Evolutionary conservation across 164 flowering plant genomes (phyloP).

Genomic region (Saururus chinensis): DNA sequence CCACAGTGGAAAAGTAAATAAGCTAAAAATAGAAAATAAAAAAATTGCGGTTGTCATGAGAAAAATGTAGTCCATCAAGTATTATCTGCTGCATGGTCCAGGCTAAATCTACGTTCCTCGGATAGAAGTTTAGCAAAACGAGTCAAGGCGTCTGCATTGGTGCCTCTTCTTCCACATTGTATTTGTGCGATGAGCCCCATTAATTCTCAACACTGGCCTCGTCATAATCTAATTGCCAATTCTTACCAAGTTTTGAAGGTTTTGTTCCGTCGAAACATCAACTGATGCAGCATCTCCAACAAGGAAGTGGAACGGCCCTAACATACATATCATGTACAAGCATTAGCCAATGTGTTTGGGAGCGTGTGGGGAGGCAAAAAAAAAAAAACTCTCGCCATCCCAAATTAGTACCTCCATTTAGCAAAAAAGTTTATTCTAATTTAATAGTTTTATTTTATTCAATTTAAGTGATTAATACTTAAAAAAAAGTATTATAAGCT

Average conservation of each 20-base stretch:
- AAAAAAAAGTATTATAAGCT: too few relatives aligned
- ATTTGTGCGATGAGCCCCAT: constrained; percentile 15
- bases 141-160: constrained; percentile 39
- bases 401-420: too few relatives aligned
- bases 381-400: too few relatives aligned
- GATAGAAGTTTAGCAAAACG: constrained; percentile 33
- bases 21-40: too few relatives aligned
- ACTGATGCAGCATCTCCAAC: constrained; percentile 21
- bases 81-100: background rate
- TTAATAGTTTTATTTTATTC: too few relatives aligned
- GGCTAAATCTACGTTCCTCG: constrained; percentile 14
- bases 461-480: too few relatives aligned
- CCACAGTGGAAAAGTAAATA: too few relatives aligned
- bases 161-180: constrained; percentile 19
- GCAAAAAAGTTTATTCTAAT: too few relatives aligned
- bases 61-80: background rate
- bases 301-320: too few relatives aligned
- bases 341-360: too few relatives aligned
- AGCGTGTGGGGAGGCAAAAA: too few relatives aligned
- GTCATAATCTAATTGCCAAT: constrained; percentile 25
- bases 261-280: constrained; percentile 25
- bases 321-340: too few relatives aligned
- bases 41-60: background rate
- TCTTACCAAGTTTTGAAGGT: constrained; percentile 23
- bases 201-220: constrained; percentile 22